These are phyloP conservation scores for Eruca vesicaria DNA, from an alignment of 441 rosid genomes.

Conservation along the genomic window DNA sequence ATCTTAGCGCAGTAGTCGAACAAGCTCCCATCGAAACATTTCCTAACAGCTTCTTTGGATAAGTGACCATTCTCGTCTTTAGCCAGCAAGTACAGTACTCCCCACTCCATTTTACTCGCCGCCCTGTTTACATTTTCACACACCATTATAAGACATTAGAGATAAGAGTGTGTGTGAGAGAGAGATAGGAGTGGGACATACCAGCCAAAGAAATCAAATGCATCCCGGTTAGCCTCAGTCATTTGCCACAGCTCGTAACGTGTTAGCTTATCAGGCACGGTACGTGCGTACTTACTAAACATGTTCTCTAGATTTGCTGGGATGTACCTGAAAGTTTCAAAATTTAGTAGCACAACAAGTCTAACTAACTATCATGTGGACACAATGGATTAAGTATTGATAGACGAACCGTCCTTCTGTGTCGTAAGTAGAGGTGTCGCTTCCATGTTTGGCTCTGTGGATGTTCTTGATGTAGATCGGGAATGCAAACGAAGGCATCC, in stretches of 20 bases:
- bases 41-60: conserved; percentile 44
- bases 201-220: conserved; percentile 52
- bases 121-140: conserved; percentile 28
- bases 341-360: conserved; percentile 1
- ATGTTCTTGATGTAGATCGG: conserved; percentile 40
- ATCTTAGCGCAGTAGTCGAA: conserved; percentile 40
- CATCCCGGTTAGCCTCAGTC: conserved; percentile 43
- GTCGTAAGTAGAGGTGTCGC: conserved; percentile 45
- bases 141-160: background rate
- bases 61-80: conserved; percentile 42
- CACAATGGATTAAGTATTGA: background rate
- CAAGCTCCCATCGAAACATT: conserved; percentile 51
- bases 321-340: conserved; percentile 30
- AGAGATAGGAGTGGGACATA: background rate
- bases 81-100: conserved; percentile 39
- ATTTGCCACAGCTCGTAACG: conserved; percentile 44
- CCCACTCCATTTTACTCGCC: conserved; percentile 48
- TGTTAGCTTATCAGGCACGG: conserved; percentile 43
- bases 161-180: background rate
- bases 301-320: conserved; percentile 48
- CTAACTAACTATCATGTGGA: background rate
- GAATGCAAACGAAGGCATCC: conserved; percentile 41
- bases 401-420: conserved; percentile 44
- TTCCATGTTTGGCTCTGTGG: conserved; percentile 48
- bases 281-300: conserved; percentile 44